A percentile compares a stretch with the other conserved stretches of the same genome.
Conservation (phyloP, 768 basidiomycete species). For the Leccinum aurantiacum region DNA sequence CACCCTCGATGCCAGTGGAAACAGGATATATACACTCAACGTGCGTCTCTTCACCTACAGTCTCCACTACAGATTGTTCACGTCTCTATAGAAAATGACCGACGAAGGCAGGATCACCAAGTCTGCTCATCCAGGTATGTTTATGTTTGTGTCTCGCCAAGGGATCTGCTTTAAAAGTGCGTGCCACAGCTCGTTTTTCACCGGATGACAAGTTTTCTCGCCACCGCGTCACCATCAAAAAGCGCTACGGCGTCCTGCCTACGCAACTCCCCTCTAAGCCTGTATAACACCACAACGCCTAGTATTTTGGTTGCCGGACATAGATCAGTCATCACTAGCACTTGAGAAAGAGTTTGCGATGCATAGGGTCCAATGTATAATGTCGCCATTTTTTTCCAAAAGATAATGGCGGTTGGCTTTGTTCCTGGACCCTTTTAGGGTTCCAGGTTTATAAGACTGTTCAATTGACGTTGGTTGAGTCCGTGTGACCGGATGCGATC, state of each 20-base stretch:
- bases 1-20: conserved; percentile 71
- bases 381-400: background rate
- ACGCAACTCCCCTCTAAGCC: conserved; percentile 91
- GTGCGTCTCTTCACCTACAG: conserved; percentile 42
- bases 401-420: background rate
- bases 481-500: background rate
- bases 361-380: background rate
- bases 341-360: background rate
- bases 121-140: conserved; percentile 93
- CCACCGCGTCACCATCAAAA: conserved; percentile 96
- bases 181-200: conserved; percentile 84
- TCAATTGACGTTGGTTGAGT: too few relatives aligned
- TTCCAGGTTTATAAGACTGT: background rate
- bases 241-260: conserved; percentile 83
- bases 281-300: conserved; percentile 49
- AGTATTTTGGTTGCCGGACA: background rate
- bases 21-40: conserved; percentile 90
- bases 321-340: background rate
- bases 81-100: conserved; percentile 70
- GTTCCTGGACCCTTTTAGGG: too few relatives aligned
- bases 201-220: conserved; percentile 99
- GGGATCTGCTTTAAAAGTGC: background rate
- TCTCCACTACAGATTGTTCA: conserved; percentile 4
- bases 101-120: conserved; percentile 82
- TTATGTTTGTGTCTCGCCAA: background rate